These are phyloP conservation scores for Hypoxylon crocopeplum DNA, from an alignment of 495 filamentous ascomycete species.

Conservation along the genomic window DNA sequence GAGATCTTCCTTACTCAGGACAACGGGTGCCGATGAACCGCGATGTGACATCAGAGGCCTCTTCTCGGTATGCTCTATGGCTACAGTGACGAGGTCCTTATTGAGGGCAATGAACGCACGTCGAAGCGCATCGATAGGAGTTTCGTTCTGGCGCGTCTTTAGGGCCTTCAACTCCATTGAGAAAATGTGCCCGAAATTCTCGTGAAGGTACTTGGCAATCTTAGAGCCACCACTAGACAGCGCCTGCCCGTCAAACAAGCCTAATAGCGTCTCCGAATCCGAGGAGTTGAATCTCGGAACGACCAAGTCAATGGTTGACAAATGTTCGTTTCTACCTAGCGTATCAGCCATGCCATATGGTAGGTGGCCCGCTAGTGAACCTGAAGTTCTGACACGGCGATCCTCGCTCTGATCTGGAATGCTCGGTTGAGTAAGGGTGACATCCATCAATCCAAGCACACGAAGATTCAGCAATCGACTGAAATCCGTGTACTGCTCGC, in stretches of 20 bases:
- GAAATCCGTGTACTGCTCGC: constrained; percentile 88
- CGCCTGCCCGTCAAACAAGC: constrained; percentile 93
- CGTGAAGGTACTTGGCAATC: constrained; percentile 94
- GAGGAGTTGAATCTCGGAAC: constrained; percentile 91
- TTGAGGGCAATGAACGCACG: constrained; percentile 89
- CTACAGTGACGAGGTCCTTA: constrained; percentile 88
- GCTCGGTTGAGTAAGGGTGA: constrained; percentile 84
- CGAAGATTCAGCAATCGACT: constrained; percentile 83
- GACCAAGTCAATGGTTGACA: constrained; percentile 98
- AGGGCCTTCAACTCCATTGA: constrained; percentile 78
- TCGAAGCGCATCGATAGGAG: constrained; percentile 79
- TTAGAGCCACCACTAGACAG: constrained; percentile 87
- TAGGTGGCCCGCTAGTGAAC: constrained; percentile 83
- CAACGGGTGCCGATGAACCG: constrained; percentile 68
- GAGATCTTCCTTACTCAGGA: constrained; percentile 86
- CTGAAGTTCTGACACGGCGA: constrained; percentile 93
- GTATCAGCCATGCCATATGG: constrained; percentile 98
- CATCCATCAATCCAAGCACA: constrained; percentile 95
- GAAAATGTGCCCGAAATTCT: constrained; percentile 88
- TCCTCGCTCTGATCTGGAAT: constrained; percentile 96
- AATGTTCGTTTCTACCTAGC: constrained; percentile 89
- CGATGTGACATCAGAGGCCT: constrained; percentile 68
- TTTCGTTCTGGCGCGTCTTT: constrained; percentile 64
- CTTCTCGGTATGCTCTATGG: constrained; percentile 81
- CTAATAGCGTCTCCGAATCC: constrained; percentile 86